These are phyloP conservation scores for Leucocoprinus sp. DNA, from an alignment of 768 basidiomycete species.

Conservation along the genomic window DNA sequence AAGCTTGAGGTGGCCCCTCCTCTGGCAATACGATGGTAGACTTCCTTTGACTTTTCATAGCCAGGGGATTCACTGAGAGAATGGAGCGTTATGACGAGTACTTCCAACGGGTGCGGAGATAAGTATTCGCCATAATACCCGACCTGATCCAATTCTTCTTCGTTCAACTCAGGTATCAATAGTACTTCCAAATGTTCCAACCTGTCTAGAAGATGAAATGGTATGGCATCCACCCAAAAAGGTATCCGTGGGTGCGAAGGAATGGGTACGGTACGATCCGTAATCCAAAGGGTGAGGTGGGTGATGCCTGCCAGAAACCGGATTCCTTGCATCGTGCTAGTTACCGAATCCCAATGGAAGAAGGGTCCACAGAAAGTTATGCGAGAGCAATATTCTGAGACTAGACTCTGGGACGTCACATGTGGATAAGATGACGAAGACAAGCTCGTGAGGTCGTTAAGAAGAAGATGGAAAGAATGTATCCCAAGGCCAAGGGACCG, in stretches of 20 bases:
- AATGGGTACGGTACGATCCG: constrained; percentile 3
- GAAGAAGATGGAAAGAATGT: constrained; percentile 25
- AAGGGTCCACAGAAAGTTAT: constrained; percentile 24
- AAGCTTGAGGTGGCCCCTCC: too few relatives aligned
- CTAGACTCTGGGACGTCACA: too few relatives aligned
- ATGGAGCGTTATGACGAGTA: not conserved
- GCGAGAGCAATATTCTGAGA: constrained; percentile 15
- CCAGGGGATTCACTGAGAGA: not conserved
- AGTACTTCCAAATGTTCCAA: constrained; percentile 27
- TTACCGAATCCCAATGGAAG: constrained; percentile 26
- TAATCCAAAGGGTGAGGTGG: constrained; percentile 27
- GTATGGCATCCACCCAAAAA: constrained; percentile 21
- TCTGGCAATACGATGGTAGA: too few relatives aligned
- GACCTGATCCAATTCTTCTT: not conserved
- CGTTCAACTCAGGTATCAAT: constrained; percentile 13
- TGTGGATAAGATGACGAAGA: not conserved
- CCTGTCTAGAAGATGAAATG: constrained; percentile 23
- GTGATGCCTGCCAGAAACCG: constrained; percentile 29
- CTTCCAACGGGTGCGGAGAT: not conserved
- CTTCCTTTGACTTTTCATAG: too few relatives aligned
- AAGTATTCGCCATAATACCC: constrained; percentile 2
- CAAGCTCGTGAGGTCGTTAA: constrained; percentile 21
- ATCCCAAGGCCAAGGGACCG: constrained; percentile 26
- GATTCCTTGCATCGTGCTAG: constrained; percentile 21
- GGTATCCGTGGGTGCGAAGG: constrained; percentile 14